Evolutionary conservation across 2,329 filamentous ascomycete genomes (phyloP).

Genomic region (Cladosporium sp.): DNA sequence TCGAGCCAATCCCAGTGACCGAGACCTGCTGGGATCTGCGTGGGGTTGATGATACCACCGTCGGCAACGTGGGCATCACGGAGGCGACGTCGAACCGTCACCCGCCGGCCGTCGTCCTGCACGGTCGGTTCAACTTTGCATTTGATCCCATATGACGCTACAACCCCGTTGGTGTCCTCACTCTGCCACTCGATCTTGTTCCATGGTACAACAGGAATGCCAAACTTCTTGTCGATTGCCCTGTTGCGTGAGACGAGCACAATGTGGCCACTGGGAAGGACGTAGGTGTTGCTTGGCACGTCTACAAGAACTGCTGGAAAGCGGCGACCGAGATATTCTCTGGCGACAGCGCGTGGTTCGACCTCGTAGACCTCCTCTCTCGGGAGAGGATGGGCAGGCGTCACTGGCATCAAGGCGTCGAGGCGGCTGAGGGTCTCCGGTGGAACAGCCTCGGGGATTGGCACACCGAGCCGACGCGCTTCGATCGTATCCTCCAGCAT

Average conservation of each 20-base stretch:
- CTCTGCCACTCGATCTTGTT: background rate
- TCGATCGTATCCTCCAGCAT: background rate
- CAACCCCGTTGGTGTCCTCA: background rate
- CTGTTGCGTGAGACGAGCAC: background rate
- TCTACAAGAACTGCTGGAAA: background rate
- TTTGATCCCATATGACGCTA: background rate
- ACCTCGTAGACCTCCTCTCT: background rate
- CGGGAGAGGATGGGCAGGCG: background rate
- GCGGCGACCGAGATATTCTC: background rate
- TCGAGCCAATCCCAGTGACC: constrained; percentile 9
- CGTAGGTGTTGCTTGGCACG: background rate
- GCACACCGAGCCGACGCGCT: background rate
- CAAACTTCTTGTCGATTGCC: background rate
- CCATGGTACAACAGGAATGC: background rate
- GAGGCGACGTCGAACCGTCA: background rate
- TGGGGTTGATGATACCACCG: constrained; percentile 1
- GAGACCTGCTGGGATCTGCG: constrained; percentile 1
- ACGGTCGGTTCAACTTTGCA: background rate
- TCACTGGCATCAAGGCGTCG: background rate
- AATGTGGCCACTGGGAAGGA: background rate
- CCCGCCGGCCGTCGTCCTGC: background rate
- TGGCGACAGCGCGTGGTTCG: background rate
- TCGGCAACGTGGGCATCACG: background rate
- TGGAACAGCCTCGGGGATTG: background rate
- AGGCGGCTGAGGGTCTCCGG: background rate